Evolutionary conservation across 2,329 filamentous ascomycete genomes (phyloP).

Genomic region (Diaporthe citrichinensis): DNA sequence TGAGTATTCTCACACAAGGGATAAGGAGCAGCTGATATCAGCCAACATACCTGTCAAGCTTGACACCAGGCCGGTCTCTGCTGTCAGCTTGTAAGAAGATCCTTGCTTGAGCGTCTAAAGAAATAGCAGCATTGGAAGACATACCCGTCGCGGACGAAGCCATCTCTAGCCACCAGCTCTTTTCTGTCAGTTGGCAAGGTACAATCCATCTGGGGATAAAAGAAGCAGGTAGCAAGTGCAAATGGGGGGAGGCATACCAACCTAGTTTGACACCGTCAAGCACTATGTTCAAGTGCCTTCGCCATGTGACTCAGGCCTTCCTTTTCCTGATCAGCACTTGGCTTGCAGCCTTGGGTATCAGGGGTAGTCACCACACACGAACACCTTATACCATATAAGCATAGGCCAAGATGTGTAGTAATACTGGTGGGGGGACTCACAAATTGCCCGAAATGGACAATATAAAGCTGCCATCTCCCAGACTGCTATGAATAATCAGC

Average conservation of each 20-base stretch:
- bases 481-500: neutral
- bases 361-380: neutral
- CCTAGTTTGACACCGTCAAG: neutral
- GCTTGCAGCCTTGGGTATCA: neutral
- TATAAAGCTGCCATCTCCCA: neutral
- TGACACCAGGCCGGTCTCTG: neutral
- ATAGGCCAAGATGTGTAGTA: neutral
- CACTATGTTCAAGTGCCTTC: neutral
- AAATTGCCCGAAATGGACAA: slow-evolving; percentile 2
- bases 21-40: neutral
- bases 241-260: neutral
- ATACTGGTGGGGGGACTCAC: neutral
- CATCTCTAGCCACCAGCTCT: neutral
- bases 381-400: neutral
- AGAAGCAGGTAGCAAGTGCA: neutral
- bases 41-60: neutral
- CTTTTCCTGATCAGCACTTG: neutral
- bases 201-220: no score
- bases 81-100: neutral
- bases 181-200: neutral
- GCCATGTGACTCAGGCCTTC: slow-evolving; percentile 25
- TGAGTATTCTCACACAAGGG: neutral
- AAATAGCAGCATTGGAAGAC: neutral
- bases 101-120: neutral
- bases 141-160: neutral